Evolutionary conservation across 306 rosid genomes (phyloP).

Genomic region (Senna tora): DNA sequence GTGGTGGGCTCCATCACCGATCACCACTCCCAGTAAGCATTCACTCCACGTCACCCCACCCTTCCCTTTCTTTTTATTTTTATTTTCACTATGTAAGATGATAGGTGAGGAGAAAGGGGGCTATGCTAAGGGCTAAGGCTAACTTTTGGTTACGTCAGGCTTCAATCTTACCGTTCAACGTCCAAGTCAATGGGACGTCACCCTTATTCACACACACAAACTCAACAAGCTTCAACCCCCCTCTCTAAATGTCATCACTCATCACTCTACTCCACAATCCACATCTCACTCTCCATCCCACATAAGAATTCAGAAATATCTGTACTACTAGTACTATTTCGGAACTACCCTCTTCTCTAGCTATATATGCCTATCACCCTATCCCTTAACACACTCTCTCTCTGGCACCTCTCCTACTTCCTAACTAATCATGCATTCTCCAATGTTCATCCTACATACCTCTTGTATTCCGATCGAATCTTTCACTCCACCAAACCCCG

Average conservation of each 20-base stretch:
- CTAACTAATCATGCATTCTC: background rate
- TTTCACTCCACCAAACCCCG: background rate
- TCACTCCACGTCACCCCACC: conserved; percentile 51
- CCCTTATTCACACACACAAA: background rate
- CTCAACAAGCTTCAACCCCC: conserved; percentile 4
- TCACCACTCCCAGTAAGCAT: background rate
- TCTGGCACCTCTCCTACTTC: no score
- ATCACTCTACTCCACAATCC: no score
- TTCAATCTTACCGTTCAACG: conserved; percentile 57
- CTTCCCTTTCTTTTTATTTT: no score
- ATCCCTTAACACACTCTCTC: no score
- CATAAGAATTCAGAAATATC: no score
- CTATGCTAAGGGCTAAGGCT: no score
- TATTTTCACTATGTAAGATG: no score
- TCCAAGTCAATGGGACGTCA: conserved; percentile 64
- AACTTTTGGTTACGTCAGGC: conserved; percentile 60
- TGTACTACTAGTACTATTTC: no score
- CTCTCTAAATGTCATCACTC: conserved; percentile 70
- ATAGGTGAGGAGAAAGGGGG: no score
- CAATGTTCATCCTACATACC: background rate
- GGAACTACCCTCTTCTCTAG: no score
- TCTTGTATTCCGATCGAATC: background rate
- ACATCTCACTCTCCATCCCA: background rate
- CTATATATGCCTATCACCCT: no score
- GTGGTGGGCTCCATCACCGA: conserved; percentile 36